Evolutionary conservation across 2,329 filamentous ascomycete genomes (phyloP), one percentile per base, ranked within the genome.

Genomic region (Paraphaeosphaeria minitans): DNA sequence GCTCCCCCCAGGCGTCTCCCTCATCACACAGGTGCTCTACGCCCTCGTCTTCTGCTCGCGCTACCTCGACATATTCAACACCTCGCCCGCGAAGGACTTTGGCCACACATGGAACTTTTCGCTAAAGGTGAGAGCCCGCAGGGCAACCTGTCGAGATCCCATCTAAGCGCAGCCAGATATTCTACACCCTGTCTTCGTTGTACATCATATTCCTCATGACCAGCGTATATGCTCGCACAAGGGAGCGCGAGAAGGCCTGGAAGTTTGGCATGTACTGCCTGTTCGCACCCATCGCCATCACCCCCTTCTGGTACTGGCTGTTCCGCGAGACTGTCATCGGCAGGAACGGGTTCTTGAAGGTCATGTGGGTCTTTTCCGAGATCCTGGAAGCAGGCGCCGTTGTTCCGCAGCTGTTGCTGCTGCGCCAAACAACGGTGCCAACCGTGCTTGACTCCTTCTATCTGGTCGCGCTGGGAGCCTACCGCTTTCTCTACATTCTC

Each of bases 381-480:
- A 90, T 97, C 66, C 89, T 98, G 71, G 94, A 98, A 79, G 94
- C 92, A 35, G 87, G 96, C 60, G 95, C 91, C 76, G 87, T 97
- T 35, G 87, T 98, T 21, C 94, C 94, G 0, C 94, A 98, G 76
- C 88, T 98, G 1, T 85, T 97, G 6, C 88, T 97, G 45, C 87
- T 98, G 14, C 91, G 94, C 59, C 93, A 97, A 77, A 97, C 94
- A n/a, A 93, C 89, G 27, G 92, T 97, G 0, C 94, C 94, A 0
- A 98, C 94, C 50, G 94, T 97, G 48, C 93, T 98, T 78, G 92
- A 97, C 76, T 96, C 92, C n/a, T 97, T 91, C 80, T 98, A 98
- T 78, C 90, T 98, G 56, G 82, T 95, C 51, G 88, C 92, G 0
- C 85, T 97, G 1, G 94, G 93, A 37, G 89, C 89, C 13, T 98